Evolutionary conservation across 73 alveolate species (phyloP).

Genomic region (Diophrys sp.): DNA sequence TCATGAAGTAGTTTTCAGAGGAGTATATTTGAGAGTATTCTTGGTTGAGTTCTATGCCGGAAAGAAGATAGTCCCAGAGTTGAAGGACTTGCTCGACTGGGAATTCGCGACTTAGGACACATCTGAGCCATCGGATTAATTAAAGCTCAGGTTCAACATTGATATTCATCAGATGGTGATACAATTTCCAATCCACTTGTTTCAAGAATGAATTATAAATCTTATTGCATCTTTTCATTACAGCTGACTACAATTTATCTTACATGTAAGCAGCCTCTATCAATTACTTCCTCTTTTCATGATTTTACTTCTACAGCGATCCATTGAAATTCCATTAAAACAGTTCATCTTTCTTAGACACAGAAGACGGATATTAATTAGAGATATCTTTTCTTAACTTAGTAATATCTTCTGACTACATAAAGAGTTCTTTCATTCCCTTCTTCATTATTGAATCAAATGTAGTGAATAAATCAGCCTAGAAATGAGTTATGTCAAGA

Average conservation of each 20-base stretch:
- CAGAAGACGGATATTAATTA: neutral
- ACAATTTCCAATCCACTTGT: conserved; percentile 38
- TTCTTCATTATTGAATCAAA: neutral
- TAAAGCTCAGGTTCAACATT: conserved; percentile 64
- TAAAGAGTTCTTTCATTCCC: neutral
- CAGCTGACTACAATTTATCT: conserved; percentile 35
- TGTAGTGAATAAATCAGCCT: neutral
- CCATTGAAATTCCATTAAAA: neutral
- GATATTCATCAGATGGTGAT: conserved; percentile 43
- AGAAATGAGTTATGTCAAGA: neutral
- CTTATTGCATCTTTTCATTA: conserved; percentile 60
- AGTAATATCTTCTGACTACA: neutral
- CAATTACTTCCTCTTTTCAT: neutral
- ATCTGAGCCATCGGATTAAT: conserved; percentile 69
- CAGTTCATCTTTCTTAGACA: neutral
- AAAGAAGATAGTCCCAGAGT: conserved; percentile 65
- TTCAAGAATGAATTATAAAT: conserved; percentile 57
- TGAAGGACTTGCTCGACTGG: conserved; percentile 36
- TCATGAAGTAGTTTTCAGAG: conserved; percentile 7
- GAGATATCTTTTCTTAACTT: neutral
- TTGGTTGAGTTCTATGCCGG: conserved; percentile 34
- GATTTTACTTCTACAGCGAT: neutral
- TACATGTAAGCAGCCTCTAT: neutral
- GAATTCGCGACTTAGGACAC: conserved; percentile 68
- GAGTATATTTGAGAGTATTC: conserved; percentile 33